phyloP scores from a whole-genome alignment of 108 stramenopile genomes.

The Pseudonitzschia delicatissima region DNA sequence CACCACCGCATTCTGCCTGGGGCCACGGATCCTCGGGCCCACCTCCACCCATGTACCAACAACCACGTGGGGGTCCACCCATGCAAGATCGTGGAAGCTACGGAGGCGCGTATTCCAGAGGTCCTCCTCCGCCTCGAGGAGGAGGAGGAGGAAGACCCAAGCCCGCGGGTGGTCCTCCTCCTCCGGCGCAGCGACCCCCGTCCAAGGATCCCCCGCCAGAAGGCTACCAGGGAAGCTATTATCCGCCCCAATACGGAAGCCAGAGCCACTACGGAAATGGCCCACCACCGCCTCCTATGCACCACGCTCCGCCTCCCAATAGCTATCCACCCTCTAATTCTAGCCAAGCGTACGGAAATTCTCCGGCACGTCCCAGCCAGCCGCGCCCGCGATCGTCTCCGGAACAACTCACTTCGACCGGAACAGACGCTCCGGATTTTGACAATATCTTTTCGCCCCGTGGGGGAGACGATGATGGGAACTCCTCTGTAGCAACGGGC shows the following conservation, averaged over 20 bases:
- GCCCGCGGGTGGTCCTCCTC: slow-evolving; percentile 1
- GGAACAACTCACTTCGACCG: slow-evolving; percentile 14
- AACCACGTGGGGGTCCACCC: slow-evolving; percentile 30
- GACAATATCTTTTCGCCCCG: slow-evolving; percentile 24
- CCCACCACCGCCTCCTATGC: slow-evolving; percentile 28
- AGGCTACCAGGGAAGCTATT: slow-evolving; percentile 17
- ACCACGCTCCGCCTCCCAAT: slow-evolving; percentile 24
- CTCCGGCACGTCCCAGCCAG: slow-evolving; percentile 11
- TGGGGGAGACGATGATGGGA: slow-evolving; percentile 32
- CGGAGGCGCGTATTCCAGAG: slow-evolving; percentile 22
- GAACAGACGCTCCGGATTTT: slow-evolving; percentile 27
- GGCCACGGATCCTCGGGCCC: slow-evolving; percentile 15
- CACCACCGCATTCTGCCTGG: slow-evolving; percentile 28
- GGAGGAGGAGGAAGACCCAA: background rate
- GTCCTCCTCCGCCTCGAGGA: slow-evolving; percentile 8
- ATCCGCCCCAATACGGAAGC: slow-evolving; percentile 8
- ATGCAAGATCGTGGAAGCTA: slow-evolving; percentile 39
- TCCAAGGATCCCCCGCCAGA: background rate
- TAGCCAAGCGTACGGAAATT: slow-evolving; percentile 6
- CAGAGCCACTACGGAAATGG: background rate
- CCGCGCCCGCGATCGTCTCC: slow-evolving; percentile 28
- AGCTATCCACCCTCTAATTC: slow-evolving; percentile 16
- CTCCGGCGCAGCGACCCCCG: slow-evolving; percentile 8
- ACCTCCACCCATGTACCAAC: slow-evolving; percentile 34
- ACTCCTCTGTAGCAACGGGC: slow-evolving; percentile 24